Evolutionary conservation across 495 filamentous ascomycete species (phyloP), one percentile per base, ranked within the genome.

Genomic region (Penicillium odoratum): DNA sequence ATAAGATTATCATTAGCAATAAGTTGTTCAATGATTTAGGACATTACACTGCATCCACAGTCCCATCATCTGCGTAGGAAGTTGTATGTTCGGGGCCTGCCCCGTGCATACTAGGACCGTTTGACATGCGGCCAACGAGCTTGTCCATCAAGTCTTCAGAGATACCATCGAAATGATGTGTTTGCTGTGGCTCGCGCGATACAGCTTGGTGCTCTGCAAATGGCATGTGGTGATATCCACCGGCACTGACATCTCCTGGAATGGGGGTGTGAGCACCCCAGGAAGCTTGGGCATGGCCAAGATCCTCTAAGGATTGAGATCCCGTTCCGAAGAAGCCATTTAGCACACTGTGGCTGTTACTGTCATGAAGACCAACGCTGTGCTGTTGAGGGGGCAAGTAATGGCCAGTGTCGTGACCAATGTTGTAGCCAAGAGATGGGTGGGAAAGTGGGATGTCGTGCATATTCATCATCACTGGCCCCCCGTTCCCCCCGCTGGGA

Each of bases 121-220:
- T 70, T 44, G 73, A 65, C 51, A 77, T 70, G 16, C 69, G 70
- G 28, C 74, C 69, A 34, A 77, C 73, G 21, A 77, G 50, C 60
- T 75, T 78, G 45, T 74, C 70, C 60, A 76, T 71, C 50, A 78
- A 63, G 53, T 77, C 74, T 16, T 77, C 75, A 1, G 69, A 59
- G 8, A 76, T 55, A 4, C 67, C 68, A 46, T 78, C 74, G 28
- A 78, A 72, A 25, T 69, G 66, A 55, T 69, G 67, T 31, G 57
- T 48, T 36, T 73, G 73, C 33, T 75, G 72, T 29, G 70, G 56
- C 59, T 76, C 76, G 10, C 74, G 73, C 16, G 76, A 67, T 6
- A 67, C 65, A 25, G 72, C 66, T 36, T 69, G 66, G 34, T 76
- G 74, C 43, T 76, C 72, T 25, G 63, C 66, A 61, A 66, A 78